Base-by-base conservation (phyloP, 768 basidiomycete genomes). In the Clitopilus passeckerianus region DNA sequence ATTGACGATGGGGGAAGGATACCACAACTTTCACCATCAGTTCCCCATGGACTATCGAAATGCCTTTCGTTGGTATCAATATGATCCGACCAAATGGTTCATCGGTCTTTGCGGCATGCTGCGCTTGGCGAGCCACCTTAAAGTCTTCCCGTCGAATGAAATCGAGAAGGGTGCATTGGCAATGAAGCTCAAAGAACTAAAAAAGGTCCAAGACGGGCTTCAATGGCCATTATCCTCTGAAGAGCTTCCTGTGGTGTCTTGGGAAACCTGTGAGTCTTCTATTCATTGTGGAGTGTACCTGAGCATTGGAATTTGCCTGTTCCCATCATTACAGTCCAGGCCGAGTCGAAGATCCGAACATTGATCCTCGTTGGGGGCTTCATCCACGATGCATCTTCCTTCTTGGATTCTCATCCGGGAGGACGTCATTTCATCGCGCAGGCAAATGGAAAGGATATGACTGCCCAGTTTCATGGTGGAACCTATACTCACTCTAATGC, bases 1-100 rank as follows among this genome's bases (percentile, higher is more conserved):
- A 63, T 79, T 90, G 59, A 94, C 92, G 3, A 85, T 93, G 77
- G 91, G 91, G 12, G 91, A 94, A 73, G 91, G 91, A 5, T 93
- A 93, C 72, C 91, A 93, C 77, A 93, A 93, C 69, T 92, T 92
- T 72, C 90, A 93, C 71, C 91, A 93, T 68, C 90, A 94, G 64
- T 94, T 93, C 75, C 92, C 91, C 8, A 90, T 88, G 88, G 89
- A 91, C 68, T 90, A 85, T 74, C 78, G 91, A 52, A 93, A 93
- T 67, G 91, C 91, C 5, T 84, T 82, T 63, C 71, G 78, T 18
- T 90, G 87, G 88, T 90, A 88, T 67, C 93, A 95, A 71, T 94
- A 93, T 67, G 92, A 95, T 69, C 93, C 93, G 3, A 95, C 94
- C 3, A 95, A 96, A 75, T 95, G 94, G 95, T 95, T 97, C 77